Evolutionary conservation across 192 early-diverging fungal species (phyloP).

Genomic region (Podochytrium sp.): DNA sequence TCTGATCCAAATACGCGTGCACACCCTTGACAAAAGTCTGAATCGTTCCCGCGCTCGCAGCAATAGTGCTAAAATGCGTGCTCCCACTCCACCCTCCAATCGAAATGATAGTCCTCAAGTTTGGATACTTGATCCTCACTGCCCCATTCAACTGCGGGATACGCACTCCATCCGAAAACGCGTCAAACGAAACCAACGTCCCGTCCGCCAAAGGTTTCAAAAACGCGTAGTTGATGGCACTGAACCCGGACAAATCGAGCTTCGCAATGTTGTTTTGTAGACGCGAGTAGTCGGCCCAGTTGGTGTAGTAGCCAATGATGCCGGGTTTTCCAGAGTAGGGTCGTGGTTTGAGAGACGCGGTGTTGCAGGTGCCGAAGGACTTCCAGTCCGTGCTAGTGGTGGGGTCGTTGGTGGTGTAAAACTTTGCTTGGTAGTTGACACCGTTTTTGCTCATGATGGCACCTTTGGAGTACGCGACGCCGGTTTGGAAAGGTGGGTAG

Average conservation of each 20-base stretch:
- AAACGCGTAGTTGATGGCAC: constrained; percentile 24
- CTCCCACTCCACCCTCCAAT: constrained; percentile 26
- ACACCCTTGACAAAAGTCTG: constrained; percentile 25
- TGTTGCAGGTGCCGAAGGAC: not conserved
- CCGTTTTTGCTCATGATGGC: not conserved
- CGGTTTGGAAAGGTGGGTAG: not conserved
- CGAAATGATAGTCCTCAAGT: constrained; percentile 2
- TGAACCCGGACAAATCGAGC: constrained; percentile 17
- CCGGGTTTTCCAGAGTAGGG: not conserved
- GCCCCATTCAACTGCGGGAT: not conserved
- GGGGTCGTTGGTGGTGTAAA: not conserved
- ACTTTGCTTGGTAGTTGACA: constrained; percentile 11
- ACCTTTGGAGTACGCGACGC: not conserved
- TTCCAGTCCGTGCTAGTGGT: constrained; percentile 5
- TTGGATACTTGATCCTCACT: constrained; percentile 10
- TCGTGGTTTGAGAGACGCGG: not conserved
- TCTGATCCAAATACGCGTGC: constrained; percentile 3
- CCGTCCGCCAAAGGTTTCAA: constrained; percentile 22
- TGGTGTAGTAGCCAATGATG: constrained; percentile 10
- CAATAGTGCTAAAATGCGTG: constrained; percentile 6
- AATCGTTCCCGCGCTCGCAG: not conserved
- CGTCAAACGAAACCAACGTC: constrained; percentile 13
- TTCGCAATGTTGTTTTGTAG: constrained; percentile 7
- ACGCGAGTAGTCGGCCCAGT: constrained; percentile 17
- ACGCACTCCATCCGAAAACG: not conserved